Conservation (phyloP, 345 rosid species). For the Eucalyptus brandiana region DNA sequence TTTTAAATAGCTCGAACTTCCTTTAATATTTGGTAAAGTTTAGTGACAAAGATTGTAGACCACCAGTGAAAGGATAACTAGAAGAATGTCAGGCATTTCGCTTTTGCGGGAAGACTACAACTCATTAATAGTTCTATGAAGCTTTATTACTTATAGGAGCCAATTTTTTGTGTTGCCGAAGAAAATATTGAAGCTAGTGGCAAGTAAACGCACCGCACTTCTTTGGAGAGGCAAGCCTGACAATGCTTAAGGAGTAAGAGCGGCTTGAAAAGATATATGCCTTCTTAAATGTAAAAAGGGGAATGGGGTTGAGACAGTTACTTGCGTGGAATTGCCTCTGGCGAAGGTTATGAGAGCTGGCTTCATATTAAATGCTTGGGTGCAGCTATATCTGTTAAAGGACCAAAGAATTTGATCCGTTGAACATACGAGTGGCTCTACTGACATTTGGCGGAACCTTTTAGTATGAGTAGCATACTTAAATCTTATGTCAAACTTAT, state of each 20-base stretch:
- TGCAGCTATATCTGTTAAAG: neutral
- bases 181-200: neutral
- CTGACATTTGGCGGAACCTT: neutral
- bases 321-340: neutral
- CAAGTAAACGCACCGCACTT: neutral
- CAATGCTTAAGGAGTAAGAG: neutral
- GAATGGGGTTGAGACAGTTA: neutral
- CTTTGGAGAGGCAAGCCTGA: neutral
- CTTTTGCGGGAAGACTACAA: neutral
- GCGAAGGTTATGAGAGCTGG: neutral
- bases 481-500: neutral
- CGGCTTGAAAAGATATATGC: neutral
- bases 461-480: neutral
- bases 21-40: neutral
- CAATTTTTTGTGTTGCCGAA: neutral
- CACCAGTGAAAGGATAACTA: neutral
- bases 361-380: neutral
- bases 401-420: neutral
- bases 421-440: neutral
- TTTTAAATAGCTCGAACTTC: neutral
- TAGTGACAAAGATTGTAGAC: neutral
- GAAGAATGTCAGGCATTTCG: neutral
- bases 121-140: neutral
- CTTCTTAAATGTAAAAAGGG: neutral
- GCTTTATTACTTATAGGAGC: neutral